These are phyloP conservation scores for Vinca major DNA, from an alignment of 305 asterid genomes.

Conservation along the genomic window DNA sequence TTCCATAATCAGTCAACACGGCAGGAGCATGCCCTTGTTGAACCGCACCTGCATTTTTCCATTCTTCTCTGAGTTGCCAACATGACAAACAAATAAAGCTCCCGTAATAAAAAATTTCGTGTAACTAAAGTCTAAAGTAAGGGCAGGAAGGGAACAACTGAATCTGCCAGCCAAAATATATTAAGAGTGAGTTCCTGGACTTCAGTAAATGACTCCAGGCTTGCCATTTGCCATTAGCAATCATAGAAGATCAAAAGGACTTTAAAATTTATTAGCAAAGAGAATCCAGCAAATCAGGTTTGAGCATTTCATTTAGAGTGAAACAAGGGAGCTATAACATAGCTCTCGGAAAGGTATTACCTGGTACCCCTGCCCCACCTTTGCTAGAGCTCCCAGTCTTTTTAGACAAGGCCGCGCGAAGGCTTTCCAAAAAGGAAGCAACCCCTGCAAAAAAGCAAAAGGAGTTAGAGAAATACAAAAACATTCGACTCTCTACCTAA, in stretches of 20 bases:
- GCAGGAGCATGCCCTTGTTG: not conserved
- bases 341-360: not conserved
- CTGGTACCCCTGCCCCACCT: not conserved
- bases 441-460: too few species aligned
- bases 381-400: too few species aligned
- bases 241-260: conserved; percentile 1
- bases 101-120: not conserved
- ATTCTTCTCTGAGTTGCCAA: too few species aligned
- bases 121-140: not conserved
- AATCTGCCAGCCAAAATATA: too few species aligned
- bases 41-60: not conserved
- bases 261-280: not conserved
- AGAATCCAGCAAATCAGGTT: not conserved
- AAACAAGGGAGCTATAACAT: not conserved
- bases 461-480: too few species aligned
- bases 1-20: not conserved
- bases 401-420: too few species aligned
- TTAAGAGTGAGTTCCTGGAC: too few species aligned
- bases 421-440: too few species aligned
- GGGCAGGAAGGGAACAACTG: too few species aligned
- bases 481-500: too few species aligned
- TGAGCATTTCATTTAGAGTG: not conserved
- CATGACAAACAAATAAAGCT: too few species aligned
- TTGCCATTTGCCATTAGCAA: not conserved
- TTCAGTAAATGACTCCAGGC: not conserved